Evolutionary conservation across 352 stramenopile species (phyloP), one percentile per base, ranked within the genome.

Genomic region (Globisporangium irregulare): DNA sequence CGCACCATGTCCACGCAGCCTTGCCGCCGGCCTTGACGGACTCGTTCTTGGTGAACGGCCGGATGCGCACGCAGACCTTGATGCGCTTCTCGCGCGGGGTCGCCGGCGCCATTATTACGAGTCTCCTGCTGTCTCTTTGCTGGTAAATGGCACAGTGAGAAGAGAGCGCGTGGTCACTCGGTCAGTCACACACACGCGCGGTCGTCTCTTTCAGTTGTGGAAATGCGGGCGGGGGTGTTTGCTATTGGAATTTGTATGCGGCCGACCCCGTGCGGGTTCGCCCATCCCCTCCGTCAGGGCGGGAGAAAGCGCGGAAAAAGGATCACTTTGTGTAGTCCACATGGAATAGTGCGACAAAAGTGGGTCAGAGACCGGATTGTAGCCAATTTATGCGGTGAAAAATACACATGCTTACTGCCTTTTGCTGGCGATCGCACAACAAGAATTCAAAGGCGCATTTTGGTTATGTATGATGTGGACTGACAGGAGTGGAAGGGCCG

Each of bases 1-100:
- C 67, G 56, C 74, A 92, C 84, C 86, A 93, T 18, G 86, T 92
- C 86, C 86, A 93, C n/a, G 86, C 86, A 25, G 86, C 83, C 72
- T 93, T 93, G 43, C 82, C 82, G 25, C 83, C 83, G 24, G 80
- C 80, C 46, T 83, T 84, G 60, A 90, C 75, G 48, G 83, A 76
- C 74, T 93, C 86, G 54, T 81, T 91, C 64, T 83, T 78, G 24
- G 86, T 90, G 71, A 93, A 93, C 25, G 86, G 86, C 56, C 86
- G 83, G 10, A 93, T 68, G 51, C 86, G 83, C 60, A 93, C 83
- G 72, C 82, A 87, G 15, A 93, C 86, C 73, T 90, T 89, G 72
- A 93, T 92, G 72, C 84, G 81, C 64, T 92, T 89, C 59, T 89
- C 77, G 36, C 78, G 79, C 60, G 70, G 27, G 38, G 67, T 54